Evolutionary conservation across 139 green algal genomes (phyloP), one percentile per base, ranked within the genome.

Genomic region (Chlorella sorokiniana): DNA sequence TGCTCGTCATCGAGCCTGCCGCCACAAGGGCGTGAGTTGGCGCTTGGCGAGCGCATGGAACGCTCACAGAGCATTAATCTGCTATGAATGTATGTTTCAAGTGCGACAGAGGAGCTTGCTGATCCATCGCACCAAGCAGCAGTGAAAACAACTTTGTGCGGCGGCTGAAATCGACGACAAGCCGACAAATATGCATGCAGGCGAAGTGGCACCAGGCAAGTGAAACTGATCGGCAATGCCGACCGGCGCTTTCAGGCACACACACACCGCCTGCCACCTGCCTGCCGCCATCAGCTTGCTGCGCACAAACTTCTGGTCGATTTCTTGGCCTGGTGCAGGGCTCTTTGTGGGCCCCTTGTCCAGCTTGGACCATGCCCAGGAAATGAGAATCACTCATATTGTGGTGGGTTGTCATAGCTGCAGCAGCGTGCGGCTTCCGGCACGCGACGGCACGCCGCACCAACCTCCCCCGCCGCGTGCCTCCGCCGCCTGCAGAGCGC

Each of bases 351-450:
- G 87, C 29, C 63, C 76, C 38, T 48, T 91, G 37, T 52, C 64
- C 9, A 82, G 80, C 27, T 72, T 93, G 3, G 71, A 87, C 0
- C 44, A 83, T 44, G 31, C 91, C 0, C 52, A 81, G 7, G 44
- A 71, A n/a, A 69, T 89, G 41, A 61, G 81, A 10, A 91, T 93
- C 69, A 93, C 88, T 0, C 90, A 93, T 48, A 79, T 93, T 0
- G 48, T 93, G 84, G 90, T 93, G 67, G 75, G 88, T 61, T 20
- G n/a, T n/a, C n/a, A n/a, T n/a, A n/a, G n/a, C n/a, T n/a, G n/a
- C n/a, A n/a, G n/a, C n/a, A n/a, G n/a, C n/a, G n/a, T n/a, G n/a
- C n/a, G n/a, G n/a, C n/a, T n/a, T n/a, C n/a, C n/a, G n/a, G n/a
- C n/a, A 29, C 1, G 42, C n/a, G 29, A 10, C 33, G 22, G 2